Conservation (phyloP, 345 rosid genomes). For the Iberis pinnata region DNA sequence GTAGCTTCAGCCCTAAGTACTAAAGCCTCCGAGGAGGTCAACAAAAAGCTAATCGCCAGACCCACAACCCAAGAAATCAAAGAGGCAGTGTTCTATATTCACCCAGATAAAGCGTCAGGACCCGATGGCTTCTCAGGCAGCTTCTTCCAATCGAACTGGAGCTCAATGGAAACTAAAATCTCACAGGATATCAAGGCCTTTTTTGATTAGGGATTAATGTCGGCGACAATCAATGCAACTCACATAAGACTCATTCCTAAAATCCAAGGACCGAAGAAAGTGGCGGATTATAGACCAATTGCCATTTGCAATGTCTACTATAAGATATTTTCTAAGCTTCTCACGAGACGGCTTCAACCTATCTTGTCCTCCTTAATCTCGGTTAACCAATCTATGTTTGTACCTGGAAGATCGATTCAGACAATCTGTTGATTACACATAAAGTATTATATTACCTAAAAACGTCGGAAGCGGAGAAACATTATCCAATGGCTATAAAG, state of each 20-base stretch:
- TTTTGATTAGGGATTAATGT: too few relatives aligned
- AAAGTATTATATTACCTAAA: too few relatives aligned
- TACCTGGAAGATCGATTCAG: not conserved
- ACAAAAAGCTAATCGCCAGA: too few relatives aligned
- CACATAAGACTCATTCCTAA: not conserved
- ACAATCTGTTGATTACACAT: not conserved
- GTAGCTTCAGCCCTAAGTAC: too few relatives aligned
- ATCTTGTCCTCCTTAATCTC: not conserved
- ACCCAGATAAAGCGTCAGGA: not conserved
- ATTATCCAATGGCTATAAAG: too few relatives aligned
- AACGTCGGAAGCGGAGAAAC: too few relatives aligned
- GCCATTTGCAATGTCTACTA: not conserved
- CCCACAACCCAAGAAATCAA: not conserved
- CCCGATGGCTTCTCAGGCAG: not conserved
- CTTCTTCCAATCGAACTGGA: not conserved
- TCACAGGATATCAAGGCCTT: rapidly evolving
- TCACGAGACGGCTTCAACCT: not conserved
- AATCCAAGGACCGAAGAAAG: not conserved
- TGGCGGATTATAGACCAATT: not conserved
- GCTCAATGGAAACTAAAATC: too few relatives aligned
- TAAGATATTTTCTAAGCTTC: not conserved
- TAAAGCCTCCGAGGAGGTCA: too few relatives aligned
- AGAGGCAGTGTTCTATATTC: not conserved
- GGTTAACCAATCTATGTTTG: not conserved
- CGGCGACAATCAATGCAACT: not conserved